These are phyloP conservation scores for Pseudozyma pruni DNA, from an alignment of 1,284 basidiomycete genomes.

Conservation along the genomic window DNA sequence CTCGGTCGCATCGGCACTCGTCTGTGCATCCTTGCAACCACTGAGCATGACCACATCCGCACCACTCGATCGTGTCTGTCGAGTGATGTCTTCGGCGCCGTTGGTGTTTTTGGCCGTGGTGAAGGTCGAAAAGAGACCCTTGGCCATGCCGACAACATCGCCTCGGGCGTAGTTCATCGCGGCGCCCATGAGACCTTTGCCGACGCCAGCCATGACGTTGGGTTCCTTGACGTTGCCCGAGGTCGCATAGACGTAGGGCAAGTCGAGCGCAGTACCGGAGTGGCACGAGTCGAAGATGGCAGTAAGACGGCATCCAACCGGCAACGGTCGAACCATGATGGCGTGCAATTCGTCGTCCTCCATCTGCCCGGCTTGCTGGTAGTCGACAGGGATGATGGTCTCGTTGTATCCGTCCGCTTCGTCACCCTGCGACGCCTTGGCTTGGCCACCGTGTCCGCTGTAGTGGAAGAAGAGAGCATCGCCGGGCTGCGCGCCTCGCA, in stretches of 20 bases:
- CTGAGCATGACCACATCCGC: conserved; percentile 74
- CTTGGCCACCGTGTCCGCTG: conserved; percentile 66
- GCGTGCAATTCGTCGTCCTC: conserved; percentile 67
- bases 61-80: conserved; percentile 79
- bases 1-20: conserved; percentile 87
- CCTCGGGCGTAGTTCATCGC: conserved; percentile 78
- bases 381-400: conserved; percentile 67
- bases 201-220: conserved; percentile 71
- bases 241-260: conserved; percentile 77
- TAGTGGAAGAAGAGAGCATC: conserved; percentile 68
- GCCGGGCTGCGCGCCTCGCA: conserved; percentile 59
- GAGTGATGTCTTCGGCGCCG: conserved; percentile 76
- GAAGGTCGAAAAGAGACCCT: conserved; percentile 69
- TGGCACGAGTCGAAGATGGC: conserved; percentile 64
- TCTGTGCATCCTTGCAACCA: conserved; percentile 92
- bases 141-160: conserved; percentile 76
- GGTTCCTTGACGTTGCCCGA: conserved; percentile 94
- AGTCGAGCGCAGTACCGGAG: conserved; percentile 66
- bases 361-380: conserved; percentile 63
- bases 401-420: conserved; percentile 68
- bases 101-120: conserved; percentile 69
- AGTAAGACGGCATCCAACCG: conserved; percentile 46
- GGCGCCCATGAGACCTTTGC: conserved; percentile 69
- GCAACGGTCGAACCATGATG: conserved; percentile 64
- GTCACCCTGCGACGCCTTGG: conserved; percentile 63